Percentiles rank a stretch among this genome's conserved stretches.
Evolutionary conservation across 768 basidiomycete genomes (phyloP).

Genomic region (Naganishia vaughanmartiniae): DNA sequence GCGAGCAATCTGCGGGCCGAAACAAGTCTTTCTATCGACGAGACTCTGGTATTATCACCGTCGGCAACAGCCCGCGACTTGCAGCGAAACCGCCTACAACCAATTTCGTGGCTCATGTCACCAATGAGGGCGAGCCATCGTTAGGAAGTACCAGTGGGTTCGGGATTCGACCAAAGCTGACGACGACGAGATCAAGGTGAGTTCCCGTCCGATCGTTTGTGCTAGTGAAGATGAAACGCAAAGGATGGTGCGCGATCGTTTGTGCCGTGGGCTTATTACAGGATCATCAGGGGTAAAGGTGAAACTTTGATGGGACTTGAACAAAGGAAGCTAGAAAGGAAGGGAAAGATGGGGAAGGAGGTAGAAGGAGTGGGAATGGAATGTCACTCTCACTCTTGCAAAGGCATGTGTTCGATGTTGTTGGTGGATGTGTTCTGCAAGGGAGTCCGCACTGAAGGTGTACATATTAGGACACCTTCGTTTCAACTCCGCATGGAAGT

Average conservation of each 20-base stretch:
- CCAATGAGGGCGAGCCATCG: conserved; percentile 16
- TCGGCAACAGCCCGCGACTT: background rate
- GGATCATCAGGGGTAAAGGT: background rate
- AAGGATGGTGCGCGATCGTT: background rate
- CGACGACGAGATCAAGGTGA: conserved; percentile 27
- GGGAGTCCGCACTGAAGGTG: no score
- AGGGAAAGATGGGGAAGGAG: no score
- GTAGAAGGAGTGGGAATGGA: no score
- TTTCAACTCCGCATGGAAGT: background rate
- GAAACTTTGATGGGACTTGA: background rate
- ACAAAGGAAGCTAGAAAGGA: background rate
- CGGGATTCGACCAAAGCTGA: conserved; percentile 22
- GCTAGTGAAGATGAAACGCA: conserved; percentile 5
- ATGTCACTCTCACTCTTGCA: no score
- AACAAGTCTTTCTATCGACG: background rate
- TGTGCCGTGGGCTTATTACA: background rate
- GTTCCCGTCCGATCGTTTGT: background rate
- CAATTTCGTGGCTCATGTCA: background rate
- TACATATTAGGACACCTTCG: background rate
- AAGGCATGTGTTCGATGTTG: no score
- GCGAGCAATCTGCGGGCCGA: background rate
- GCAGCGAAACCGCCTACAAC: background rate
- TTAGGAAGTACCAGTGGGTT: conserved; percentile 22
- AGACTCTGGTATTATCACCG: background rate
- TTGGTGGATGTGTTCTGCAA: no score